Percentiles rank a stretch among this genome's conserved stretches.
These are phyloP conservation scores for Curvularia spicifera DNA, from an alignment of 2,329 filamentous ascomycete species.

Conservation along the genomic window DNA sequence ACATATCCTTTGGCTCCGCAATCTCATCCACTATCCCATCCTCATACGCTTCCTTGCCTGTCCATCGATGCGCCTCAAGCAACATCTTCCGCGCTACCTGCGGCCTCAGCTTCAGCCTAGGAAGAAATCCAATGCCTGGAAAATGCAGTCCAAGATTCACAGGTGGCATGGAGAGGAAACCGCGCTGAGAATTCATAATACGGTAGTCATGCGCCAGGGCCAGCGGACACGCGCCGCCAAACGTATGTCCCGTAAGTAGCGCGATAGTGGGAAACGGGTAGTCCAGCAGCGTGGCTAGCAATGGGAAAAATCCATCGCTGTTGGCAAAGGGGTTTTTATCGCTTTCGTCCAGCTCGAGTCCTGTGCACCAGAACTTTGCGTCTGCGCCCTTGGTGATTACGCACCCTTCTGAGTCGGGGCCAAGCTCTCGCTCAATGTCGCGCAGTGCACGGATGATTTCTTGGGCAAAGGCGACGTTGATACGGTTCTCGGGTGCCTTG, in stretches of 20 bases:
- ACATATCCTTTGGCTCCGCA: slow-evolving; percentile 56
- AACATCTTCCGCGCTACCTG: slow-evolving; percentile 63
- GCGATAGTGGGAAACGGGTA: slow-evolving; percentile 59
- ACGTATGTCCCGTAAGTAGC: slow-evolving; percentile 58
- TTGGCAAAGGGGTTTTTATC: slow-evolving; percentile 62
- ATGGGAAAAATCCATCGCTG: slow-evolving; percentile 63
- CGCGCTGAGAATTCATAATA: slow-evolving; percentile 46
- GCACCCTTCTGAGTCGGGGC: slow-evolving; percentile 57
- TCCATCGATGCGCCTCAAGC: slow-evolving; percentile 63
- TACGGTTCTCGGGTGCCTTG: slow-evolving; percentile 61
- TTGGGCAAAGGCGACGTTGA: slow-evolving; percentile 59
- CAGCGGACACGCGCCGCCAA: slow-evolving; percentile 58
- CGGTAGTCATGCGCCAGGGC: slow-evolving; percentile 58
- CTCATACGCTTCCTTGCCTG: slow-evolving; percentile 57
- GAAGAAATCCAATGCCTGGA: slow-evolving; percentile 61
- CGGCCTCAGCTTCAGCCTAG: slow-evolving; percentile 59
- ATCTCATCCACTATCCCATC: slow-evolving; percentile 63
- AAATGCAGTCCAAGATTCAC: slow-evolving; percentile 64
- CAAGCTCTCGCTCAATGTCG: slow-evolving; percentile 56
- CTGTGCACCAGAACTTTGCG: slow-evolving; percentile 60
- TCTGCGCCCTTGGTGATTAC: slow-evolving; percentile 61
- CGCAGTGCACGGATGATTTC: slow-evolving; percentile 60
- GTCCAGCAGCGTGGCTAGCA: slow-evolving; percentile 57
- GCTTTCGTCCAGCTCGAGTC: slow-evolving; percentile 56
- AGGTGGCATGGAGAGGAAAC: slow-evolving; percentile 54